Percentiles rank a stretch among this genome's conserved stretches.
Conservation (phyloP, 164 flowering plant species). For the Taxillus chinensis region DNA sequence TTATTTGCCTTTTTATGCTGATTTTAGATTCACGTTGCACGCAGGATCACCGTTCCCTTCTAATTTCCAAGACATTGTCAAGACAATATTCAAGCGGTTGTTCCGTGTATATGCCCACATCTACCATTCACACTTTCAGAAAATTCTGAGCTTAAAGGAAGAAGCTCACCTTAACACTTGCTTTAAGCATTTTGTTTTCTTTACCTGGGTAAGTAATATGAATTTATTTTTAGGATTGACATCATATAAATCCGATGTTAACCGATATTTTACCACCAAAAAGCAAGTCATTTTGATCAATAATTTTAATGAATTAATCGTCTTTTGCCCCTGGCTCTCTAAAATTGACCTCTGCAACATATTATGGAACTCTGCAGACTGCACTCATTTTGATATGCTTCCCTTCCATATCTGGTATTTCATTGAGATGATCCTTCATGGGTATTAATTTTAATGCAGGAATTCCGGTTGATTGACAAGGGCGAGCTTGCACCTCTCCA, state of each 20-base stretch:
- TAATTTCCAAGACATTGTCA: conserved; percentile 42
- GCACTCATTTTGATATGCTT: too few species aligned
- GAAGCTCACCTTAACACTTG: conserved; percentile 62
- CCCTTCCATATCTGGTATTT: too few species aligned
- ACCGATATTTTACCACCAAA: too few species aligned
- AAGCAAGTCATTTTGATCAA: too few species aligned
- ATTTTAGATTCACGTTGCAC: background rate
- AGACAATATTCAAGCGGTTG: conserved; percentile 46
- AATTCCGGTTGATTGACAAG: conserved; percentile 60
- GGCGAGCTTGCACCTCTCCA: conserved; percentile 63
- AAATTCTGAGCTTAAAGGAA: conserved; percentile 47
- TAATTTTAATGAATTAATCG: too few species aligned
- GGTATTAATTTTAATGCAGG: conserved; percentile 28
- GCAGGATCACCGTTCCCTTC: conserved; percentile 47
- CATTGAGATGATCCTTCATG: too few species aligned
- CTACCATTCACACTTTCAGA: conserved; percentile 52
- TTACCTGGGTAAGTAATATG: conserved; percentile 34
- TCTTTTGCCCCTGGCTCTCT: too few species aligned
- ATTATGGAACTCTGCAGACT: too few species aligned
- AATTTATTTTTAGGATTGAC: too few species aligned
- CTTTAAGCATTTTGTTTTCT: conserved; percentile 55
- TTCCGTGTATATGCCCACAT: conserved; percentile 61
- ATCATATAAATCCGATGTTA: too few species aligned
- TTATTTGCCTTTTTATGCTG: background rate
- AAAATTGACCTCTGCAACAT: too few species aligned